A percentile compares a stretch with the other conserved stretches of the same genome.
These are phyloP conservation scores for Penicillium sp. DNA, from an alignment of 2,329 filamentous ascomycete species.

Conservation along the genomic window DNA sequence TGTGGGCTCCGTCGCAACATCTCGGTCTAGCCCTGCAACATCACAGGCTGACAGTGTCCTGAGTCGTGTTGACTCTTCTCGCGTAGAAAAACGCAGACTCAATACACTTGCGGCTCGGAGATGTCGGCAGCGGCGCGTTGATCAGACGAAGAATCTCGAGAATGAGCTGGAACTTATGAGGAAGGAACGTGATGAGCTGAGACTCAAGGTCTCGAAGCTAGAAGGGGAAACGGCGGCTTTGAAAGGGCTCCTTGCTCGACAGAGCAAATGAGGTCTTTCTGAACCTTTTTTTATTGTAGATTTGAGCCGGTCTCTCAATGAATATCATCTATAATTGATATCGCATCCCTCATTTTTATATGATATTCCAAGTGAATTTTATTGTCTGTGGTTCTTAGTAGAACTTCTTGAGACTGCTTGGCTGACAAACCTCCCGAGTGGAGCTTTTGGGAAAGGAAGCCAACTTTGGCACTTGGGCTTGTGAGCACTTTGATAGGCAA, in stretches of 20 bases:
- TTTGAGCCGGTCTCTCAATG: constrained; percentile 13
- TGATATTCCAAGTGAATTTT: not conserved
- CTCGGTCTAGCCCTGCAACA: constrained; percentile 18
- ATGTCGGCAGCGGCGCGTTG: constrained; percentile 37
- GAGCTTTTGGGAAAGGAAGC: not conserved
- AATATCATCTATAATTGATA: not conserved
- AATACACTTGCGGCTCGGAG: constrained; percentile 39
- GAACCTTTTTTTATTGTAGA: not conserved
- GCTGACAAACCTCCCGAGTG: not conserved
- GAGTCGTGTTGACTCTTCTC: constrained; percentile 20
- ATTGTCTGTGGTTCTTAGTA: not conserved
- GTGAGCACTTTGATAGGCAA: not conserved
- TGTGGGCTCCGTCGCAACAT: constrained; percentile 14
- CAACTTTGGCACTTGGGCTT: not conserved
- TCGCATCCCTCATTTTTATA: not conserved
- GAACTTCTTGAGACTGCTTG: not conserved
- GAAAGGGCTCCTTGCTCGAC: constrained; percentile 26
- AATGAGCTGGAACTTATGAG: constrained; percentile 33
- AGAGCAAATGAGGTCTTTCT: constrained; percentile 13
- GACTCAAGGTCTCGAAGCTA: constrained; percentile 34
- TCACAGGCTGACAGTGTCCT: constrained; percentile 17
- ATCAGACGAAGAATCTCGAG: constrained; percentile 34
- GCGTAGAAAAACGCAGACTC: constrained; percentile 34
- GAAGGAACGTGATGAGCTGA: constrained; percentile 37
- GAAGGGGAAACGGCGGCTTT: constrained; percentile 39